These are phyloP conservation scores for Diutina ranongensis DNA, from an alignment of 1,139 yeast genomes.

Conservation along the genomic window DNA sequence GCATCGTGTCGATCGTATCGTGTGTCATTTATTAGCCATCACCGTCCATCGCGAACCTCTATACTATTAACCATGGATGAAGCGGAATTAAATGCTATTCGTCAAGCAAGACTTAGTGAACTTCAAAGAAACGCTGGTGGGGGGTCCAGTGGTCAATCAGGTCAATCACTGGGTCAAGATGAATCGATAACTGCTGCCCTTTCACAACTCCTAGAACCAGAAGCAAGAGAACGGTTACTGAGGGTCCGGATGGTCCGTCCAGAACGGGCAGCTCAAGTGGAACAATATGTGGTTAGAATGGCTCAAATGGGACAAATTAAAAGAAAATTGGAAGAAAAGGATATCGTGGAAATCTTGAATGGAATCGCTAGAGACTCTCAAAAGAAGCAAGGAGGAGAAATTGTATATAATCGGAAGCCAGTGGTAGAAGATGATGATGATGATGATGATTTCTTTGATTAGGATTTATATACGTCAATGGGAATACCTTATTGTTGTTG, in stretches of 20 bases:
- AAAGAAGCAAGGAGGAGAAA: constrained; percentile 43
- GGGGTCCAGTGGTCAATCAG: no score
- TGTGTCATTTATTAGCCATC: no score
- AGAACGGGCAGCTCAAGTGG: constrained; percentile 87
- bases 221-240: constrained; percentile 79
- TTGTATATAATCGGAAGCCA: constrained; percentile 22
- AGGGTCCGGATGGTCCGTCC: constrained; percentile 84
- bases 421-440: constrained; percentile 13
- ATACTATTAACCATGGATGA: constrained; percentile 42
- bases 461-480: background rate
- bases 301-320: constrained; percentile 72
- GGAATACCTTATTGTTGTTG: no score
- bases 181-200: constrained; percentile 24
- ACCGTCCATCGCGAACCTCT: no score
- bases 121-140: constrained; percentile 44
- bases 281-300: constrained; percentile 60
- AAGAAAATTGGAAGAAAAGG: constrained; percentile 63
- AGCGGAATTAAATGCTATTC: constrained; percentile 73
- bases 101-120: constrained; percentile 81
- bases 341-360: constrained; percentile 71
- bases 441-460: constrained; percentile 14
- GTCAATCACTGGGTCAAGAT: constrained; percentile 20
- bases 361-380: constrained; percentile 75
- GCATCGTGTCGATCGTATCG: no score
- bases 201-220: constrained; percentile 63